Conservation (phyloP, 1,284 basidiomycete genomes). For the Microbotryum scabiosae region DNA sequence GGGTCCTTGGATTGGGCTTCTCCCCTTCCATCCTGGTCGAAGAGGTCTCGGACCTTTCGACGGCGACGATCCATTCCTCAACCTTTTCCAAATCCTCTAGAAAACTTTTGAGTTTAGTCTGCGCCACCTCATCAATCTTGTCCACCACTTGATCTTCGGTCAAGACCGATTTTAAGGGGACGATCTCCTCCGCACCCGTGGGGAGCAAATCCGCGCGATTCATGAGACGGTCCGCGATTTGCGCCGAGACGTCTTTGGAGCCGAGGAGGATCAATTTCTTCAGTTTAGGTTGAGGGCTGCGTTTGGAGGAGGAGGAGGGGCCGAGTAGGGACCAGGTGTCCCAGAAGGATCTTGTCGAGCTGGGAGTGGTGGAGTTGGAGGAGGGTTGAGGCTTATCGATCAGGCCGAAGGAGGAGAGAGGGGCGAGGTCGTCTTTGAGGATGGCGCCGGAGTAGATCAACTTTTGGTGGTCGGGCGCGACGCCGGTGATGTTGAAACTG, state of each 20-base stretch:
- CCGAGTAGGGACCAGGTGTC: conserved; percentile 40
- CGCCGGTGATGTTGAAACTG: conserved; percentile 29
- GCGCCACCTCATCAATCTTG: conserved; percentile 14
- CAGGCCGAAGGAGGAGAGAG: conserved; percentile 50
- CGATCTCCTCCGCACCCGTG: neutral
- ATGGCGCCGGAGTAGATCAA: conserved; percentile 67
- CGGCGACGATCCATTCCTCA: conserved; percentile 29
- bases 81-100: conserved; percentile 52
- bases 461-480: conserved; percentile 44
- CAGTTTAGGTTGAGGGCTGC: conserved; percentile 6
- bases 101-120: conserved; percentile 12
- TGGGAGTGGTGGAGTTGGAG: conserved; percentile 9
- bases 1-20: conserved; percentile 44
- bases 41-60: conserved; percentile 41
- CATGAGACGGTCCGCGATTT: conserved; percentile 23
- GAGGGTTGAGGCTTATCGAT: conserved; percentile 2
- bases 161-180: conserved; percentile 11
- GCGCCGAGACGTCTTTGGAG: conserved; percentile 17
- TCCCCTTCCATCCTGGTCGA: conserved; percentile 32
- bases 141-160: conserved; percentile 10
- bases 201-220: conserved; percentile 21
- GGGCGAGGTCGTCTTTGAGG: conserved; percentile 62
- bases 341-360: conserved; percentile 17
- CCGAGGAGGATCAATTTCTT: conserved; percentile 30
- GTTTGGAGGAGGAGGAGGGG: conserved; percentile 41